phyloP scores from a whole-genome alignment of 257 asterid genomes.

The Paraleonurus japonicus region DNA sequence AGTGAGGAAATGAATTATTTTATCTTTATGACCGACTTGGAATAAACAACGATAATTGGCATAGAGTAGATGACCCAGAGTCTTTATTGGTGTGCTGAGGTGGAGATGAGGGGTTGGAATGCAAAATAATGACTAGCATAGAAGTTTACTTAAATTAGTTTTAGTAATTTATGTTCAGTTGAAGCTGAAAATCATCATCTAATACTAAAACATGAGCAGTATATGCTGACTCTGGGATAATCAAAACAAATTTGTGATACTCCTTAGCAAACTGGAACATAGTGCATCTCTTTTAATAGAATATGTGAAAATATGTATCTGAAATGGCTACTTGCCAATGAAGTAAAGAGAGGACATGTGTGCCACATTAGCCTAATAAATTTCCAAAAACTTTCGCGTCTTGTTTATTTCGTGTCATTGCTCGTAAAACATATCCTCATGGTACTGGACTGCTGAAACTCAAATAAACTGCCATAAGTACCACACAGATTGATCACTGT shows the following conservation, averaged over 20 bases:
- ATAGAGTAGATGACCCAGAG: neutral
- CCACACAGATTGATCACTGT: neutral
- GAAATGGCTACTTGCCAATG: neutral
- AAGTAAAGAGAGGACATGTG: constrained; percentile 1
- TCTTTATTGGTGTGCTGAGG: neutral
- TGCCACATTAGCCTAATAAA: neutral
- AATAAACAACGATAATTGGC: neutral
- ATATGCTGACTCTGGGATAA: neutral
- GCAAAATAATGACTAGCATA: neutral
- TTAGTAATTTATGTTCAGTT: neutral
- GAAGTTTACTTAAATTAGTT: neutral
- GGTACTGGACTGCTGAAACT: constrained; percentile 4
- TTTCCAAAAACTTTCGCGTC: neutral
- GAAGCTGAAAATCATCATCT: constrained; percentile 5
- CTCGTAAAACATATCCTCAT: neutral
- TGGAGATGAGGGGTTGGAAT: neutral
- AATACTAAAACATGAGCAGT: neutral
- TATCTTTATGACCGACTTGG: constrained; percentile 13
- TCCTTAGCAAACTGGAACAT: neutral
- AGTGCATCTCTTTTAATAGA: neutral
- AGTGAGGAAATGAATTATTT: constrained; percentile 8
- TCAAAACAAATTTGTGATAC: neutral
- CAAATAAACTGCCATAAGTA: neutral
- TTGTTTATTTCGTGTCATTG: constrained; percentile 5
- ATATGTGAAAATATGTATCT: neutral